These are phyloP conservation scores for Monosiga brevicollis DNA, from an alignment of 78 protist genomes.

Conservation along the genomic window DNA sequence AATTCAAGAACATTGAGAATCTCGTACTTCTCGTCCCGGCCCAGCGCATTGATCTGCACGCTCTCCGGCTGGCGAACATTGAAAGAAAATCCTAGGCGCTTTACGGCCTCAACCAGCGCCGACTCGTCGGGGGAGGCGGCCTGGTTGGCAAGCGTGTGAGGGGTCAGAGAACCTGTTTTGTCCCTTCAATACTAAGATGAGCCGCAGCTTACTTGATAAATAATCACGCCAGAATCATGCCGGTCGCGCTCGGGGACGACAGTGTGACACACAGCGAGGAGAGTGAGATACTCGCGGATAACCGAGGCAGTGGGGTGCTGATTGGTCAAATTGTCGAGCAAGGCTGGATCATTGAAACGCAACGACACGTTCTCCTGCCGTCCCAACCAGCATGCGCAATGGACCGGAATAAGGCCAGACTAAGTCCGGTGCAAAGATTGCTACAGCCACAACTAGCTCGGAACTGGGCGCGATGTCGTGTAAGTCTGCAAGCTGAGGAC, in stretches of 20 bases:
- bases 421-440: neutral
- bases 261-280: conserved; percentile 55
- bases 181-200: no score
- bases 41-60: conserved; percentile 17
- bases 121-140: conserved; percentile 87
- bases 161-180: no score
- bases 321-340: conserved; percentile 12
- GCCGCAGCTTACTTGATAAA: conserved; percentile 11
- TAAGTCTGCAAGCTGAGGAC: no score
- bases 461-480: no score
- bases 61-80: conserved; percentile 7
- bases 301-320: conserved; percentile 9
- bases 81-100: conserved; percentile 51
- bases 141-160: conserved; percentile 6
- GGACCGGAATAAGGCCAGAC: neutral
- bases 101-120: conserved; percentile 69
- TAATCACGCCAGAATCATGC: neutral
- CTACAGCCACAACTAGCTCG: no score
- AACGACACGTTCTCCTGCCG: neutral
- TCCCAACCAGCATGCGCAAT: neutral
- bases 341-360: neutral
- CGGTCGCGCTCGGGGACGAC: conserved; percentile 43
- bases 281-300: conserved; percentile 19
- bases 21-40: neutral
- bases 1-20: conserved; percentile 36